Base-by-base conservation (phyloP, 345 rosid genomes). In the Gossypioides kirkii region DNA sequence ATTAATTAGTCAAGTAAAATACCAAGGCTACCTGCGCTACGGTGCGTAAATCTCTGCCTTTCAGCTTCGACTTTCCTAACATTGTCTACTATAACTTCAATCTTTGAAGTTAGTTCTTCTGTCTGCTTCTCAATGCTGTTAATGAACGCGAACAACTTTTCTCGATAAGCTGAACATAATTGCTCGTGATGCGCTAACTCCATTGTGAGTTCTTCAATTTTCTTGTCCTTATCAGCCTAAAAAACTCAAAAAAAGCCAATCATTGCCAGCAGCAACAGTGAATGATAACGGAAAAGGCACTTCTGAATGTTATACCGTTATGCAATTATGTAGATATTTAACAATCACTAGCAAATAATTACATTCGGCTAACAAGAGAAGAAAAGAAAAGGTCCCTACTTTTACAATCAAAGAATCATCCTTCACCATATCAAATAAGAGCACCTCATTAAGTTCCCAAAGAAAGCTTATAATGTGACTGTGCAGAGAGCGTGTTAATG, bases 191-290 rank as follows among this genome's bases (percentile, higher is more conserved):
- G 87, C 77, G 80, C 84, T 76, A 89, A 52, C 81, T 89, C 94
- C 73, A 45, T 62, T 0, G 74, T 82, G 14, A 89, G 88, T 73
- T 85, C 91, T 80, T 88, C 82, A 18, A 91, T 91, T 79, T 81
- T 86, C 87, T 81, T 82, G 25, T 89, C 92, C 77, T 89, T 91
- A 74, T 86, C 91, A 36, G 83, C 91, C 96, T 91, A 62, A 79
- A 79, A 77, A 71, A 68, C 59, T 32, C 38, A 72, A 42, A 58
- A 61, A 71, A 12, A 49, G 56, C 11, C 62, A 74, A 23, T 18
- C 47, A 73, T 32, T 22, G 43, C 14, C 11, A 12, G 52, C 25
- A 49, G 23, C 23, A 4, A 17, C 23, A 26, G 42, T 17, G 18
- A 14, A 42, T 16, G 23, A 23, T 23, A 38, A 54, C 12, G n/a